Base-by-base conservation (phyloP, 2,329 filamentous ascomycete genomes). In the Colletotrichum ledebouriae region DNA sequence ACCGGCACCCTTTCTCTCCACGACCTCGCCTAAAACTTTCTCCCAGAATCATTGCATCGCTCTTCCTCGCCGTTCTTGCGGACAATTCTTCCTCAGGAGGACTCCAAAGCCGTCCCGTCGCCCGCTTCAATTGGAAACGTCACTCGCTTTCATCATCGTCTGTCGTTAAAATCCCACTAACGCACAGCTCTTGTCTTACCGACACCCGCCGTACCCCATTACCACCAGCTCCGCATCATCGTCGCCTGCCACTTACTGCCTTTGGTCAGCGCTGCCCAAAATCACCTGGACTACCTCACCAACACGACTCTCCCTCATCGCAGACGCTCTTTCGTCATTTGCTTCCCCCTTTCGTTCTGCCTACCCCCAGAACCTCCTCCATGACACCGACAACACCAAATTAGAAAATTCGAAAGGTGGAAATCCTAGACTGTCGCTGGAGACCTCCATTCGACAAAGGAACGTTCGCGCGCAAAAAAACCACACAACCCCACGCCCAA, bases 101-200 rank as follows among this genome's bases (percentile, higher is more conserved):
- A 47, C 20, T 33, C 49, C 29, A 34, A 46, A n/a, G 20, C 41
- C 59, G 55, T 59, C 22, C 49, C 13, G n/a, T 65, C 66, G 61
- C 65, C 46, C 56, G 55, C 47, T 20, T 59, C 55, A 12, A 56
- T 69, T 61, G 66, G 61, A 66, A 69, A 69, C 66, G 61, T 69
- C 66, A 59, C 62, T 69, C 61, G 61, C 61, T 68, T 68, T 60
- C 61, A 67, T 59, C 33, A 49, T 66, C 42, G 39, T 68, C 65
- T 59, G 47, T 69, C 47, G 66, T 69, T 56, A 29, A 65, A 60
- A 66, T 69, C 56, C 61, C 66, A 69, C 66, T 65, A 69, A 66
- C 61, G 66, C 50, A 50, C 61, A 68, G 65, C 65, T 68, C 55
- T 58, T 68, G 65, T 65, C 65, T 68, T 55, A 65, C 65, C 64